Percentiles rank a stretch among this genome's conserved stretches.
phyloP scores from a whole-genome alignment of 148 eudicot species.

The Pouteria glomerata region DNA sequence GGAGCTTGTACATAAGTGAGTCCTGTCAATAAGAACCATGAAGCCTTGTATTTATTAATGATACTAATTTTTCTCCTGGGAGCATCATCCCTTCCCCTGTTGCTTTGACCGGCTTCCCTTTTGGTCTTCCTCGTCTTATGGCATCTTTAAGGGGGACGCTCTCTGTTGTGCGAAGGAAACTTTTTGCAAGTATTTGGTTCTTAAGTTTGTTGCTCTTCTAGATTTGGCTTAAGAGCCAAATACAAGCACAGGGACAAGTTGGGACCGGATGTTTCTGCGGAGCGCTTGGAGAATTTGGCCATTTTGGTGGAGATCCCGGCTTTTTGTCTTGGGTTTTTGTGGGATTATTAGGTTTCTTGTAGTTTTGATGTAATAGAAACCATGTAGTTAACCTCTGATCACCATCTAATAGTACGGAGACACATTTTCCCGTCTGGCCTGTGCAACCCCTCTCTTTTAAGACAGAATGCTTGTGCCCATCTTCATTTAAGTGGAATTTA shows the following conservation, averaged over 20 bases:
- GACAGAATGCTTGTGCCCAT: not conserved
- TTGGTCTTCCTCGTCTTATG: not conserved
- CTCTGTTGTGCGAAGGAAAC: not conserved
- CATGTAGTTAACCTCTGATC: not conserved
- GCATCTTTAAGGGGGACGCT: not conserved
- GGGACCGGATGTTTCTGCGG: not conserved
- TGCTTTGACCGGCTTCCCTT: not conserved
- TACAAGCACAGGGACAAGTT: not conserved
- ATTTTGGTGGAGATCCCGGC: not conserved
- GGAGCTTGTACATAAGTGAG: constrained; percentile 94
- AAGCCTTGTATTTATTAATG: not conserved
- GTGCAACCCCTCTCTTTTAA: not conserved
- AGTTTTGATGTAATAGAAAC: not conserved
- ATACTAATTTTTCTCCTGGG: not conserved
- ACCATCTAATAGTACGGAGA: not conserved
- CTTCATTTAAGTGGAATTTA: not conserved
- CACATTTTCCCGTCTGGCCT: not conserved
- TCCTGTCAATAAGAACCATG: constrained; percentile 8
- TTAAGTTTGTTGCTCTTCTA: not conserved
- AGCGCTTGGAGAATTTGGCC: not conserved
- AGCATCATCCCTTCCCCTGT: not conserved
- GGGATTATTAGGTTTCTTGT: not conserved
- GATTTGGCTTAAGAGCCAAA: not conserved
- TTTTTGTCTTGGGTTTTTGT: not conserved
- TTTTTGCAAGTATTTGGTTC: not conserved